Base-by-base conservation (phyloP, 2,329 filamentous ascomycete genomes). In the Leptosphaerulina australis region DNA sequence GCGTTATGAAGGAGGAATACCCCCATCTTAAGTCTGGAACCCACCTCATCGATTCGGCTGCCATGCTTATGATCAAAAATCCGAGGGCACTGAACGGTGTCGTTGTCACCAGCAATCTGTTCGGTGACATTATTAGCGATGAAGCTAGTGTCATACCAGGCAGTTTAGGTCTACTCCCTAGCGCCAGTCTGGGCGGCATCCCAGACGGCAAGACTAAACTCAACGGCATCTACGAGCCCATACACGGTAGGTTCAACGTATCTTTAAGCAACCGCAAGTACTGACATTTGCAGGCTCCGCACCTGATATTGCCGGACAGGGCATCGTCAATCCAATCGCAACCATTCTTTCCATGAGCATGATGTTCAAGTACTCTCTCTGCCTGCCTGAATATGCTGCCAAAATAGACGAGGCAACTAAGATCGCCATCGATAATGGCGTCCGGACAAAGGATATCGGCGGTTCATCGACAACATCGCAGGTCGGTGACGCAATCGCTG, bases 61-160 rank as follows among this genome's bases (percentile, higher is more conserved):
- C 93, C 59, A 97, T 97, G 92, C 80, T 97, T 63, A 91, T 97
- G 88, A 84, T 97, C 69, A 97, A 96, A 86, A 93, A 92, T 76
- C 93, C 93, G 8, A 81, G 87, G 9, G 84, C 85, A 17, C 81
- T 97, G 44, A 97, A 97, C 72, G 94, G 93, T 44, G 85, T 97
- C 26, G 84, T 97, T 36, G 86, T 97, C 58, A 96, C 92, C 10
- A 92, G 88, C 79, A 99, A 97, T 75, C 73, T 97, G 62, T 96
- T 96, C 71, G 94, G 93, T 56, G 93, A 97, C 74, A 97, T 97
- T 70, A 91, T 99, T 69, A 90, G 84, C 69, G 93, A 97, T 71
- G 93, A 97, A 81, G 92, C 93, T 4, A 92, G 88, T 64, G 92
- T 96, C 40, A 97, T 97, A 63, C 91, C 93, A 3, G 93, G 93